Conservation (phyloP, 441 rosid genomes). For the Macaranga tanarius region DNA sequence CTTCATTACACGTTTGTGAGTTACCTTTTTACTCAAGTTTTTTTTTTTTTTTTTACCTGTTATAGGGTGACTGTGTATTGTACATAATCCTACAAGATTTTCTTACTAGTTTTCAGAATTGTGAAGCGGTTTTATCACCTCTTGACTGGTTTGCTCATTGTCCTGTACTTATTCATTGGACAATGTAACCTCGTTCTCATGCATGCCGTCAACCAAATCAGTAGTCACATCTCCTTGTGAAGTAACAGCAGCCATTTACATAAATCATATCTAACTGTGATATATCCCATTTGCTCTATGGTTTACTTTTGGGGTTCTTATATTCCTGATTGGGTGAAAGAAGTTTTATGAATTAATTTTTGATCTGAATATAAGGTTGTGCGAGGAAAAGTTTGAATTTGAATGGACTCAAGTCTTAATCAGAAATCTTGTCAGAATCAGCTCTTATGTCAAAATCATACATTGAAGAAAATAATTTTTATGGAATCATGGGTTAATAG, state of each 20-base stretch:
- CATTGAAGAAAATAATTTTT: background rate
- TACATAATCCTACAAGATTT: background rate
- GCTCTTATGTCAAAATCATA: background rate
- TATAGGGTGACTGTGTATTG: background rate
- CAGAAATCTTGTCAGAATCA: background rate
- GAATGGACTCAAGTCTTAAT: background rate
- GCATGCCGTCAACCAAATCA: background rate
- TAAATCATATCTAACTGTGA: background rate
- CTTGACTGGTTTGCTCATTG: background rate
- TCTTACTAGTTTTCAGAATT: conserved; percentile 9
- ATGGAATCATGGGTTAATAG: background rate
- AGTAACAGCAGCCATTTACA: background rate
- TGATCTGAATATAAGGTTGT: background rate
- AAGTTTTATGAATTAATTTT: background rate
- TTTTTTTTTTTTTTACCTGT: background rate
- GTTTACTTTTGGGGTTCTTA: background rate
- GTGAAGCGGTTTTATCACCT: background rate
- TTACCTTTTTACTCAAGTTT: conserved; percentile 5
- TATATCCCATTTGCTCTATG: background rate
- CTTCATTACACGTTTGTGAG: conserved; percentile 74
- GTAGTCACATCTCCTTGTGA: background rate
- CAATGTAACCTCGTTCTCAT: background rate
- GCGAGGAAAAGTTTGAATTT: background rate
- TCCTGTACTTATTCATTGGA: background rate
- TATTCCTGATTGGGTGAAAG: background rate